Conservation (phyloP, 2,329 filamentous ascomycete species). For the Neofusicoccum kwambonambiense region DNA sequence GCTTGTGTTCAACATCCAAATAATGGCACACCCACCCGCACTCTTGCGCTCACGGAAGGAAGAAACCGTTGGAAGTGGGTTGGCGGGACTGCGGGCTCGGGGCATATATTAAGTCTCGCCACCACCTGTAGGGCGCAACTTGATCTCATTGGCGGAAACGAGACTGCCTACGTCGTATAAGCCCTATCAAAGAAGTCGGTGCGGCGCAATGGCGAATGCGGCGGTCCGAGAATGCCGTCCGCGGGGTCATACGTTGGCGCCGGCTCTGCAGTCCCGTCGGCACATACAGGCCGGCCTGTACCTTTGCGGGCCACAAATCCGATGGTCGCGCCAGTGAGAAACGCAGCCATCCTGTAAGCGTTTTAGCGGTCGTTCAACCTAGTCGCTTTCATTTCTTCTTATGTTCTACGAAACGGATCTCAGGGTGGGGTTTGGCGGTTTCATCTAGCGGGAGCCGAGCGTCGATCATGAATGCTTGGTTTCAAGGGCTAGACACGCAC, state of each 20-base stretch:
- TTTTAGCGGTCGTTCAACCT: not conserved
- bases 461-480: constrained; percentile 8
- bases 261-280: not conserved
- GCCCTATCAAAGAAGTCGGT: no score
- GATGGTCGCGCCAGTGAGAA: not conserved
- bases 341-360: not conserved
- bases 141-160: no score
- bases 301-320: not conserved
- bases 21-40: no score
- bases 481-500: not conserved
- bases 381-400: not conserved
- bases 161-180: no score
- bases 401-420: not conserved
- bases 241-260: not conserved
- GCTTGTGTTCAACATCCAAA: no score
- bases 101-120: no score
- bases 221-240: not conserved
- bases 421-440: constrained; percentile 11
- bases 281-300: no score
- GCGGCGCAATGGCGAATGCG: not conserved
- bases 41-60: no score
- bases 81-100: no score
- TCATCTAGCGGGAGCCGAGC: constrained; percentile 2
- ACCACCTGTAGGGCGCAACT: no score
- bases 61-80: no score